Evolutionary conservation across 208 protist species (phyloP), one percentile per base, ranked within the genome.

Genomic region (Phytomonas francai): DNA sequence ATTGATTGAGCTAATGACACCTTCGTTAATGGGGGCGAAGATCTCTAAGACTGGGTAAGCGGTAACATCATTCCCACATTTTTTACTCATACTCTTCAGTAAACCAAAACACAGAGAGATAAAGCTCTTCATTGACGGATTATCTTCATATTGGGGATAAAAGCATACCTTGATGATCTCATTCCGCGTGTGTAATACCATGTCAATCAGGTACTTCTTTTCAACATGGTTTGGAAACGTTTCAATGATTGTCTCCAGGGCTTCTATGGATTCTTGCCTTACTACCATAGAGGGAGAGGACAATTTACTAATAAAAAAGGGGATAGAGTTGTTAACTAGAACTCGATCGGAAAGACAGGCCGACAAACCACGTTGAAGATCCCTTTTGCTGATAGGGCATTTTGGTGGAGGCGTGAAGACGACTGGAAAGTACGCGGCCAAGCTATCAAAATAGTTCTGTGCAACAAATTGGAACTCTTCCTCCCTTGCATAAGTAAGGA

Each of bases 391-490:
- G 16, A 95, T 83, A 4, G 19, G 31, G 69, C 86, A 92, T 29
- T 74, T 79, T 1, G 75, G 77, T 12, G 86, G 84, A 58, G 84
- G 80, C 12, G 77, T 80, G 73, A 93, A 95, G 30, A 92, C 76
- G 5, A 95, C 74, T 42, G 89, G 89, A 73, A 95, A 95, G 65
- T 95, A 95, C 67, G 81, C 89, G 12, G 89, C 81, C 31, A 92
- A 12, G 64, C 77, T 88, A 29, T 92, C 89, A 65, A 95, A 95
- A 59, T 81, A 91, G 30, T 87, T 81, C 19, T 84, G 66, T 5
- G 68, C 58, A n/a, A 89, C 69, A 14, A 68, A 54, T 27, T 34
- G 59, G 19, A 91, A 77, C 14, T 63, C 66, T 30, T 28, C 65
- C 28, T 59, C 45, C 19, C 64, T 61, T 32, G 72, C 70, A 28